Evolutionary conservation across 176 grass and related monocot genomes (phyloP), one percentile per base, ranked within the genome.

Genomic region (Guadua angustifolia): DNA sequence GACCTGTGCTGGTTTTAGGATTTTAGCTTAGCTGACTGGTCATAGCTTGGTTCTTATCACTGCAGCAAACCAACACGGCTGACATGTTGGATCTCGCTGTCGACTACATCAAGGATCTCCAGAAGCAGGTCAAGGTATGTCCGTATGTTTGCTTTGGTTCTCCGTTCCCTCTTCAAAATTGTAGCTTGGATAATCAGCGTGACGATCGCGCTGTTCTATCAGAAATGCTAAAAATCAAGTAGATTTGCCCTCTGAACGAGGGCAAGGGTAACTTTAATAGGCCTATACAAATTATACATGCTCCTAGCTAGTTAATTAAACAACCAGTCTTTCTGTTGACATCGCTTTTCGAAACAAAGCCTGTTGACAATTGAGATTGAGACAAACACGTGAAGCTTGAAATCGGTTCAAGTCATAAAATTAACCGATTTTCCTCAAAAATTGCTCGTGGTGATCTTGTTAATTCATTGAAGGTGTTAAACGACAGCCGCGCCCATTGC

Each of bases 11-110:
- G 21, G 14, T 19, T 19, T 7, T 19, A 29, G 16, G 72, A 64
- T 33, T 15, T 63, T 35, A 32, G 18, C 35, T 17, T 42, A 67
- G 55, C 19, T 33, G 16, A 44, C 26, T 9, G 12, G 38, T 66
- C 50, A 13, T 35, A 21, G 40, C 19, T 75, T 21, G 33, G 22
- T 69, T 11, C 9, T 2, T 19, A 40, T 66, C 3, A 5, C 43
- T 75, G 70, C 93, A 99, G 96, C 96, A 99, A 99, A 99, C 96
- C 24, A 99, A 99, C 89, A 99, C 96, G 13, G 85, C 96, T 16
- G 93, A 99, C 88, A 99, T 99, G 96, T 65, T 99, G 66, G 96
- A 99, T 77, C 91, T 99, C 73, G 96, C 96, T 0, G 96, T 94
- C 14, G 91, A 99, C 44, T 95, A 99, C 93, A 99, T 99, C 83